Percentiles rank a stretch among this genome's conserved stretches.
These are phyloP conservation scores for Aquilaria sinensis DNA, from an alignment of 345 rosid genomes.

Conservation along the genomic window DNA sequence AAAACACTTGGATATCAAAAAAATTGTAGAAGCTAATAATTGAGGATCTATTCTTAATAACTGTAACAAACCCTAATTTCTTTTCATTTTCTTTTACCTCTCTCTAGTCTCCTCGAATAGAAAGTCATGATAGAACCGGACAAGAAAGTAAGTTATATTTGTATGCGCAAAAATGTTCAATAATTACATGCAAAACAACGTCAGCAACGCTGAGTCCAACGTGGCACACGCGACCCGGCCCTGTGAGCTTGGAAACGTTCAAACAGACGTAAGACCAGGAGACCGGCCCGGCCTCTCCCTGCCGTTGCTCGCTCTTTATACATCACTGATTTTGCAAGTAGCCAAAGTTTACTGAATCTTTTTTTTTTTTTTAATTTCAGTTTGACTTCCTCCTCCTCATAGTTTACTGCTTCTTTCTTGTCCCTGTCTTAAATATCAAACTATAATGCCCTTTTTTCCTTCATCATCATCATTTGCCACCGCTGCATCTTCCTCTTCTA, in stretches of 20 bases:
- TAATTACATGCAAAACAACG: slow-evolving; percentile 4
- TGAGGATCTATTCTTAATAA: no score
- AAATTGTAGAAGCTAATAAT: no score
- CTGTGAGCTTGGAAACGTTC: slow-evolving; percentile 23
- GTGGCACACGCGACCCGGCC: slow-evolving; percentile 8
- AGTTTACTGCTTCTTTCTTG: slow-evolving; percentile 1
- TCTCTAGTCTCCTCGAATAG: no score
- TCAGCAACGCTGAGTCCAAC: slow-evolving; percentile 10
- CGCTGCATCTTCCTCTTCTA: no score
- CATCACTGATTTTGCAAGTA: not conserved
- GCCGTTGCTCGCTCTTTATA: not conserved
- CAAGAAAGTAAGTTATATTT: no score
- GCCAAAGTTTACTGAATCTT: slow-evolving; percentile 16
- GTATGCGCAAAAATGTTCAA: no score
- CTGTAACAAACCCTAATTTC: no score
- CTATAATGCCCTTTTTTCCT: slow-evolving; percentile 12
- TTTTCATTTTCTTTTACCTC: no score
- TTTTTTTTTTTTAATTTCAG: slow-evolving; percentile 3
- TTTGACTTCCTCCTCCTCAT: slow-evolving; percentile 25
- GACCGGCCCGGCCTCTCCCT: slow-evolving; percentile 12
- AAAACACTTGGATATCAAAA: no score
- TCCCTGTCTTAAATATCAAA: slow-evolving; percentile 2
- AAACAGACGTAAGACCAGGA: slow-evolving; percentile 28
- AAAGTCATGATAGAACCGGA: no score
- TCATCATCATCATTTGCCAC: not conserved